Base-by-base conservation (phyloP, 345 rosid species). In the Passiflora organensis region DNA sequence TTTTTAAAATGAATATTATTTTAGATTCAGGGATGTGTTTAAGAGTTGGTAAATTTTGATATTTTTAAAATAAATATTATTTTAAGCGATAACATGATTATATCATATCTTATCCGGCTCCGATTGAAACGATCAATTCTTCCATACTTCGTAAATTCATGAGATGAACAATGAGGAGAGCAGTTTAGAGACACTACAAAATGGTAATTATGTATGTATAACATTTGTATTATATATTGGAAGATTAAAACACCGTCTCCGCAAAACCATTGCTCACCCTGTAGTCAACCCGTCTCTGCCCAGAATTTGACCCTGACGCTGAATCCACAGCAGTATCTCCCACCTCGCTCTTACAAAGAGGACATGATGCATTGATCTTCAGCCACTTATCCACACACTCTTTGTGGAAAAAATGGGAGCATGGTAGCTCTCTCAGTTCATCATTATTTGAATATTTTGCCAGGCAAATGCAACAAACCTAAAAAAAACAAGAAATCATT, bases 251-350 rank as follows among this genome's bases (percentile, higher is more conserved):
- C 54, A 70, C 43, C 10, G 61, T 53, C 63, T 53, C 60, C 13
- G 72, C 72, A 44, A 58, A 58, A 57, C 72, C 78, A 59, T 60
- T 76, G 37, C 60, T 61, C 6, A 28, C 62, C 50, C 85, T 65
- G 25, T 50, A 53, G 43, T 79, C 86, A 53, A 56, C 75, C 52
- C 65, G 67, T 50, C 59, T 77, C 42, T 71, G 80, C 56, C 67
- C 66, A 19, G 82, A 62, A 60, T 58, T 70, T n/a, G n/a, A n/a
- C 34, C 34, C 34, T 16, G 78, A 64, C 50, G 14, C 43, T 1
- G 43, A 41, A 15, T 9, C 43, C n/a, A 11, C 43, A 2, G 14
- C 4, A 4, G n/a, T 41, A 12, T 41, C 43, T 5, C n/a, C 13
- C 13, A 49, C 16, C 17, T 49, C 16, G 34, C 6, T 13, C 34